phyloP scores from a whole-genome alignment of 768 basidiomycete species.

The Pleurotus ostreatus region DNA sequence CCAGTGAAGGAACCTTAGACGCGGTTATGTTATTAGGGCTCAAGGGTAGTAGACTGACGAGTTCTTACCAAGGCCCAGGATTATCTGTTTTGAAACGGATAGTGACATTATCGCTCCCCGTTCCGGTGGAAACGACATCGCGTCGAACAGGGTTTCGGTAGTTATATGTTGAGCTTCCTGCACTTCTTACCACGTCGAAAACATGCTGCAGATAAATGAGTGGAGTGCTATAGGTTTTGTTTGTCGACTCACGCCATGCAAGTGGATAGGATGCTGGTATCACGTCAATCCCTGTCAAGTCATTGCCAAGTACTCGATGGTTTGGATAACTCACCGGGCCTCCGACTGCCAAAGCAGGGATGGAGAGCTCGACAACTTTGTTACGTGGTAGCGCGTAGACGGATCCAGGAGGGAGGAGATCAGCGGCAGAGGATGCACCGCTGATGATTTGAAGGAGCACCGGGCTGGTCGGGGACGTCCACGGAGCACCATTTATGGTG shows the following conservation, averaged over 20 bases:
- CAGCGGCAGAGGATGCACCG: constrained; percentile 40
- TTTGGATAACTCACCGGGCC: constrained; percentile 24
- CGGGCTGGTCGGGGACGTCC: constrained; percentile 38
- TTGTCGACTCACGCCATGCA: constrained; percentile 27
- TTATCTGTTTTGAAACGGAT: constrained; percentile 51
- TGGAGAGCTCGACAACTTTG: constrained; percentile 30
- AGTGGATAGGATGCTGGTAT: constrained; percentile 34
- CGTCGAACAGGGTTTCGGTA: constrained; percentile 49
- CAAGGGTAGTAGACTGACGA: background rate
- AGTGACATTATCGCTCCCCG: constrained; percentile 29
- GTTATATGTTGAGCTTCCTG: constrained; percentile 33
- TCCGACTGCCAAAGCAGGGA: constrained; percentile 30
- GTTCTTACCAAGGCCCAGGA: constrained; percentile 38
- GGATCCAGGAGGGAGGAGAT: constrained; percentile 45
- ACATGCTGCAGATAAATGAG: constrained; percentile 26
- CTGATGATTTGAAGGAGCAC: constrained; percentile 58
- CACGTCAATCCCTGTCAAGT: background rate
- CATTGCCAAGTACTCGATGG: background rate
- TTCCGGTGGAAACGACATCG: constrained; percentile 39
- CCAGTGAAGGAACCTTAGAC: constrained; percentile 30
- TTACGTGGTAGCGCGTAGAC: constrained; percentile 44
- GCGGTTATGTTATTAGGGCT: background rate
- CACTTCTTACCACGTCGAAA: constrained; percentile 41
- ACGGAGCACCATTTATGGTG: constrained; percentile 27
- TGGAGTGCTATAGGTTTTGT: background rate